Base-by-base conservation (phyloP, 371 early-diverging fungal genomes). In the Rhizopus sp. region DNA sequence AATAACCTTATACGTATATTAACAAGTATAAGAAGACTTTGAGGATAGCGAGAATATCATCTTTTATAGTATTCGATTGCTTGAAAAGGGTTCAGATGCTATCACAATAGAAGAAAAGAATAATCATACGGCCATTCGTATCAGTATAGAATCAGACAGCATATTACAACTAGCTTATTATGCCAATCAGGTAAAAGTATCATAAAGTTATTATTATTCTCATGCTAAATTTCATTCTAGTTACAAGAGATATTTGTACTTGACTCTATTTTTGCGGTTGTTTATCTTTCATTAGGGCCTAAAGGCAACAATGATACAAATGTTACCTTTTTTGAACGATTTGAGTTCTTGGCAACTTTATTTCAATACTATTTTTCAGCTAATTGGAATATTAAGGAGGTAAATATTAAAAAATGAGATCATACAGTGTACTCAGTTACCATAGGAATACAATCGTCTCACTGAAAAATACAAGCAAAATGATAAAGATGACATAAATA, bases 121-220 rank as follows among this genome's bases (percentile, higher is more conserved):
- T 23, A 55, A 45, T 47, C 53, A 55, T 3, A 49, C 58, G 2
- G 32, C 45, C n/a, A 60, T 71, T 37, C 50, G 61, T 37, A 51
- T 68, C 2, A 48, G 38, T 16, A 64, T 55, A 17, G 39, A 62
- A 7, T 57, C 68, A 3, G 72, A 71, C 15, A 62, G 57, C 10
- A 53, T 71, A 7, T 39, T 71, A 33, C 61, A 67, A 34, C 8
- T 71, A 17, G 64, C 68, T 4, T 71, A 71, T 55, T 62, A 68
- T 48, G 62, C 72, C 32, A 71, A 68, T 31, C 72, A 71, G 62
- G 71, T 64, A 59, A 51, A 23, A 45, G 4, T 5, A 49, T 3
- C 40, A 10, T 13, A 13, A 35, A 29, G 13, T 30, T 32, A 39
- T 33, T 47, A 3, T 29, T 46, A 35, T 16, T 37, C 38, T 31